Conservation (phyloP, 768 basidiomycete genomes). For the Phylloporus sp. region DNA sequence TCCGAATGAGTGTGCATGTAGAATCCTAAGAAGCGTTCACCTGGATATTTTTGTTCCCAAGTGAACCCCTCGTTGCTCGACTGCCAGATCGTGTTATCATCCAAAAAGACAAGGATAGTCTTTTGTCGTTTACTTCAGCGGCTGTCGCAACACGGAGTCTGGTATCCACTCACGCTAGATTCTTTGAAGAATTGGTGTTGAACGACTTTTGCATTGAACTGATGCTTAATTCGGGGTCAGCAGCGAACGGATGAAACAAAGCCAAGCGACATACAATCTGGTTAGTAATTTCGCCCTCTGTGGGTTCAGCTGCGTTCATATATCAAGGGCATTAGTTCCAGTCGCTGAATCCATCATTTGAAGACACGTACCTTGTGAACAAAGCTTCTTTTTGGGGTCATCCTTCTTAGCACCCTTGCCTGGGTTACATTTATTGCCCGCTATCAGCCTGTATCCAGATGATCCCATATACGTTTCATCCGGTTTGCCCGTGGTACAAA, state of each 20-base stretch:
- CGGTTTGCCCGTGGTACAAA: conserved; percentile 50
- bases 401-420: conserved; percentile 63
- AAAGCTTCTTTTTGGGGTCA: conserved; percentile 63
- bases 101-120: conserved; percentile 81
- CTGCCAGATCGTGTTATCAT: conserved; percentile 83
- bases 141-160: neutral
- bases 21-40: conserved; percentile 71
- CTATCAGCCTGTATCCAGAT: conserved; percentile 87
- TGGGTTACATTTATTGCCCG: conserved; percentile 84
- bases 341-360: neutral
- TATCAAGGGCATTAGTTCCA: neutral
- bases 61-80: conserved; percentile 93
- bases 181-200: conserved; percentile 85
- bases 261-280: conserved; percentile 50
- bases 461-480: conserved; percentile 77
- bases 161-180: conserved; percentile 51
- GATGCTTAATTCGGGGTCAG: conserved; percentile 45
- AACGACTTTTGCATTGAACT: conserved; percentile 59
- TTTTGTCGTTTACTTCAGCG: conserved; percentile 24
- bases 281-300: conserved; percentile 73
- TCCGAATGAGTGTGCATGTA: conserved; percentile 77
- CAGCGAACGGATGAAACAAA: neutral
- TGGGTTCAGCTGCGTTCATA: conserved; percentile 59
- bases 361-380: conserved; percentile 57
- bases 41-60: conserved; percentile 67